A percentile compares a stretch with the other conserved stretches of the same genome.
These are phyloP conservation scores for Hypomontagnella monticulosa DNA, from an alignment of 495 filamentous ascomycete genomes.

Conservation along the genomic window DNA sequence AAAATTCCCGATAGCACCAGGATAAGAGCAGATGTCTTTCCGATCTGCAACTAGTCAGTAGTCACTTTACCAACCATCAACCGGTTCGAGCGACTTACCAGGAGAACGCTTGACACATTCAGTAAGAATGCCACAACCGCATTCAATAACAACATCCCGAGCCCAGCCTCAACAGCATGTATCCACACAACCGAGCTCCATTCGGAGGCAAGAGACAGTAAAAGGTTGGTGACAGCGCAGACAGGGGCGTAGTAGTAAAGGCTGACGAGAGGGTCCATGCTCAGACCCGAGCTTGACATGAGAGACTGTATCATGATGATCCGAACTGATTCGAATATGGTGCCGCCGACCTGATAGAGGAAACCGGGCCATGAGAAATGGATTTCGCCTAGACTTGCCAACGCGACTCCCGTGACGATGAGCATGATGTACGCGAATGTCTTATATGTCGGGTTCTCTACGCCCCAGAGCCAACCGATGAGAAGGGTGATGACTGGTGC, in stretches of 20 bases:
- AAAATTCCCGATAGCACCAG: conserved; percentile 79
- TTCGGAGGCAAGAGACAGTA: conserved; percentile 71
- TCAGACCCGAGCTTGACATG: conserved; percentile 69
- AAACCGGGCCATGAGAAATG: conserved; percentile 75
- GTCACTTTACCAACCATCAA: not conserved
- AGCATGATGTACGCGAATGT: conserved; percentile 73
- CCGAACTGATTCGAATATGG: conserved; percentile 78
- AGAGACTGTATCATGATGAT: conserved; percentile 81
- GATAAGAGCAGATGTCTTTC: conserved; percentile 79
- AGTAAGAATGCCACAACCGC: conserved; percentile 78
- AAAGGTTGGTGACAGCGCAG: conserved; percentile 77
- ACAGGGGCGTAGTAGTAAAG: conserved; percentile 88
- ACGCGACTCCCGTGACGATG: conserved; percentile 77
- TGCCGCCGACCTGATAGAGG: conserved; percentile 73
- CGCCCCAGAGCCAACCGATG: conserved; percentile 69
- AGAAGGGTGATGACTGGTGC: conserved; percentile 76
- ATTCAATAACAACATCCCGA: conserved; percentile 68
- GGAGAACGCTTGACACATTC: conserved; percentile 78
- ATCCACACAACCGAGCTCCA: conserved; percentile 60
- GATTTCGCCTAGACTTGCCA: conserved; percentile 81
- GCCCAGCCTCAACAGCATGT: conserved; percentile 66
- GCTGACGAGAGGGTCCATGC: conserved; percentile 86
- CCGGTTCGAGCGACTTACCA: conserved; percentile 58
- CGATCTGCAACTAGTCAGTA: conserved; percentile 64
- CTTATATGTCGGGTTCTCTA: conserved; percentile 67